Percentiles rank a stretch among this genome's conserved stretches.
Evolutionary conservation across 1,284 basidiomycete species (phyloP).

Genomic region (Trametes hirsuta): DNA sequence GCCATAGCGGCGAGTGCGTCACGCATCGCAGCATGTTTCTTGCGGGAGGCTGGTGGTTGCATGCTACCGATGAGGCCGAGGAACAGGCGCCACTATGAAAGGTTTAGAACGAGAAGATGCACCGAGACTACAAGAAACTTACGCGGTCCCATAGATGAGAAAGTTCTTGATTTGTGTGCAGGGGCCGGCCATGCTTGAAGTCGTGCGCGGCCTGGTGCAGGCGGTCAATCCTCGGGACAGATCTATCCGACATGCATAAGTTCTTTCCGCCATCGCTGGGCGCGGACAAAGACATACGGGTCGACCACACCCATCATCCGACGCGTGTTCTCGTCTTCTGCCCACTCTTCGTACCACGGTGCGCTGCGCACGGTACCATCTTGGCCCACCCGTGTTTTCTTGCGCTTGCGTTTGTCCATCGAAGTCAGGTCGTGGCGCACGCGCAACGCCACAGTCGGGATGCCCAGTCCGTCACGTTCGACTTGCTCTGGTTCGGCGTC

Average conservation of each 20-base stretch:
- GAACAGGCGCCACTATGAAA: constrained; percentile 52
- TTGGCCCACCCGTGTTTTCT: constrained; percentile 24
- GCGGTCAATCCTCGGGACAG: constrained; percentile 49
- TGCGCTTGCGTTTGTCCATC: constrained; percentile 50
- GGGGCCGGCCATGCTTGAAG: constrained; percentile 57
- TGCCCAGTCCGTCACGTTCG: constrained; percentile 63
- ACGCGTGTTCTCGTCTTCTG: constrained; percentile 50
- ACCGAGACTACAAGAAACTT: neutral
- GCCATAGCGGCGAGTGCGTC: constrained; percentile 8
- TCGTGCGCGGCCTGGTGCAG: constrained; percentile 57
- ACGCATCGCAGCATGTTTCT: constrained; percentile 27
- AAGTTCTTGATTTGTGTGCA: constrained; percentile 44
- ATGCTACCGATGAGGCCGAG: constrained; percentile 48
- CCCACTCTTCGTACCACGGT: constrained; percentile 72
- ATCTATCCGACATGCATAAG: constrained; percentile 35
- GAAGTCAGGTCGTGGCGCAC: constrained; percentile 49
- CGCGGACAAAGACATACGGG: constrained; percentile 41
- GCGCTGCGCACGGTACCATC: constrained; percentile 32
- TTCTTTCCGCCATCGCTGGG: neutral
- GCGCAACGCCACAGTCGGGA: constrained; percentile 62
- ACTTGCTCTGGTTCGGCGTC: constrained; percentile 39
- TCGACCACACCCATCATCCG: constrained; percentile 38
- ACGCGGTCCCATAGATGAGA: constrained; percentile 67
- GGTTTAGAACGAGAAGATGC: neutral
- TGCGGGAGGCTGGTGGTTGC: constrained; percentile 35